Evolutionary conservation across 169 alveolate species (phyloP), one percentile per base, ranked within the genome.

Genomic region (Plasmodium blacklocki): DNA sequence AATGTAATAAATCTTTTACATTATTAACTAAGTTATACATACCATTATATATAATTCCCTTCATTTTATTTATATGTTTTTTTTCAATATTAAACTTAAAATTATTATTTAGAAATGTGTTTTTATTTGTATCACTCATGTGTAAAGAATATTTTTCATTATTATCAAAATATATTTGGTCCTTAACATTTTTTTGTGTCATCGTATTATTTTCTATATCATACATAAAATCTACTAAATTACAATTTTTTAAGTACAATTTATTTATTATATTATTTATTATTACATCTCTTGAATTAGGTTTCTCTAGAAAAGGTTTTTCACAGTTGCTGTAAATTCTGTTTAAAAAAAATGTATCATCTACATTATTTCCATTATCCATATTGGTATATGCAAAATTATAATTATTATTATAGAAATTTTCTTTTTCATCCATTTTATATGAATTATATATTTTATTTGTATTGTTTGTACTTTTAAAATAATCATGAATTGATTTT

Each of bases 1-100:
- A 83, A 67, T 56, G 67, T 19, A 43, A 54, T 50, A 83, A 43
- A 54, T 83, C 85, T 29, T 83, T 83, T 23, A 83, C 63, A 39
- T 56, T 83, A 47, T 67, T 29, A 68, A 83, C 59, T 67, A 83
- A 62, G 29, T 68, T 47, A 49, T 43, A 6, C 72, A 68, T 83
- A 14, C 91, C 91, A 68, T 62, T 50, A 50, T 54, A 50, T 83
- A 83, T 83, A 52, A 68, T 83, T 7, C 68, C 85, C 7, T 68
- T 54, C 32, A 83, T 56, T 15, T 12, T 56, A 56, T 54, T 67
- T 32, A 83, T 83, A 26, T 83, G 74, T 54, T 68, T 83, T 9
- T 54, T 83, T 54, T 67, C 67, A 23, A 83, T 68, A 67, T 67
- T 43, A 73, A 83, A 83, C 58, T 68, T 68, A n/a, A 83, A 67